Evolutionary conservation across 257 asterid genomes (phyloP), one percentile per base, ranked within the genome.

Genomic region (Penstemon eatonii): DNA sequence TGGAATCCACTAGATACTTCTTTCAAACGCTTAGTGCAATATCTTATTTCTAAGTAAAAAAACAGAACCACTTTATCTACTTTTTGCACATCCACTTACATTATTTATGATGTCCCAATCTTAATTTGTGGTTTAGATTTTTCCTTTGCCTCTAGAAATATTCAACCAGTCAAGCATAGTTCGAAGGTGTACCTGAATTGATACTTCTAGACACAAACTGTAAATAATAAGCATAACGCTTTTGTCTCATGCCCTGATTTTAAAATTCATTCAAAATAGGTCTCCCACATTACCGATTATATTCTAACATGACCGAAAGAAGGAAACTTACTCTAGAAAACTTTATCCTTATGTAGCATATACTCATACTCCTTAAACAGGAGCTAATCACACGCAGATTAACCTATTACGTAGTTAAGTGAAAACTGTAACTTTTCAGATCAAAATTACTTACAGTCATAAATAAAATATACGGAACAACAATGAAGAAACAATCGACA

Each of bases 401-500:
- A 12, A 59, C 15, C 33, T 11, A 63, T 13, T 40, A 18, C 18
- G 52, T 3, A 44, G 4, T 25, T 4, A 9, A 38, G 6, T 7
- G n/a, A 8, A 43, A 59, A 56, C 36, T 33, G 9, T 7, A 15
- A 8, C 42, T 18, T 11, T 6, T 38, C 47, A 62, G 66, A 57
- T 45, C 13, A 45, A 70, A 45, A 78, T 52, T 36, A 84, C 97
- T 94, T 81, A 91, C 95, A n/a, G 99, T 94, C 60, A 86, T 52
- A 75, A 73, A 80, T 60, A 84, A 81, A 68, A 80, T 57, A 71
- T 63, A 79, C 11, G 97, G 96, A 73, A 86, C 83, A 60, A 67
- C 68, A 71, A 84, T 69, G 79, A 72, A 73, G 71, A 84, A 71
- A 77, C 69, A 89, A 79, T 94, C 99, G 51, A 87, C 79, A 66